Conservation (phyloP, 768 basidiomycete species). For the Boletus rubescentipes region DNA sequence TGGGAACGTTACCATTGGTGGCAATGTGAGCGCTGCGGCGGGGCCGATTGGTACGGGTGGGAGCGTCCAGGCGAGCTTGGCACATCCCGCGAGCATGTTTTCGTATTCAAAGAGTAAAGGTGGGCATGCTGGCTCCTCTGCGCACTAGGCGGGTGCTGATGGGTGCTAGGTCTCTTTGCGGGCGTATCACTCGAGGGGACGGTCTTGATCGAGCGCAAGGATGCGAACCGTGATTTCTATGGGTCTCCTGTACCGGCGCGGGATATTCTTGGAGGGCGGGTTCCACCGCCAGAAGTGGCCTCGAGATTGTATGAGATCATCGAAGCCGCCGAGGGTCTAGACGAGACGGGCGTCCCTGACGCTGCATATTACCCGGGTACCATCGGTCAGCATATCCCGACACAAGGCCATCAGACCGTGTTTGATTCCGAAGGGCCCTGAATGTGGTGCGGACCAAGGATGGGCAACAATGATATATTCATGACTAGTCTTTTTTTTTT, state of each 20-base stretch:
- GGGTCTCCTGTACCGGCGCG: conserved; percentile 85
- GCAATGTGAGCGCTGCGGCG: conserved; percentile 79
- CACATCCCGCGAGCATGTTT: conserved; percentile 96
- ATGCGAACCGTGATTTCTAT: conserved; percentile 95
- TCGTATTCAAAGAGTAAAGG: conserved; percentile 96
- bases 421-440: conserved; percentile 68
- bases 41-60: conserved; percentile 96
- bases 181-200: conserved; percentile 95
- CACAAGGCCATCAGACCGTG: conserved; percentile 52
- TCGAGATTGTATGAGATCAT: conserved; percentile 93
- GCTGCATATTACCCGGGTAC: conserved; percentile 75
- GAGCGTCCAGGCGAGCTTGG: conserved; percentile 80
- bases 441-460: not conserved
- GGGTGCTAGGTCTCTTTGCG: conserved; percentile 77
- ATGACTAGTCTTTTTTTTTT: not conserved
- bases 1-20: conserved; percentile 95
- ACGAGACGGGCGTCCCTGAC: conserved; percentile 79
- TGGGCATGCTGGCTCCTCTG: conserved; percentile 32
- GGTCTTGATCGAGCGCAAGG: conserved; percentile 90
- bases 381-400: conserved; percentile 55
- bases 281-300: conserved; percentile 97
- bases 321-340: conserved; percentile 91
- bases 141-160: not conserved
- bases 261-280: conserved; percentile 90
- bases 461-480: not conserved